Percentiles rank a stretch among this genome's conserved stretches.
phyloP scores from a whole-genome alignment of 2,329 filamentous ascomycete genomes.

The Penicillium sp. region DNA sequence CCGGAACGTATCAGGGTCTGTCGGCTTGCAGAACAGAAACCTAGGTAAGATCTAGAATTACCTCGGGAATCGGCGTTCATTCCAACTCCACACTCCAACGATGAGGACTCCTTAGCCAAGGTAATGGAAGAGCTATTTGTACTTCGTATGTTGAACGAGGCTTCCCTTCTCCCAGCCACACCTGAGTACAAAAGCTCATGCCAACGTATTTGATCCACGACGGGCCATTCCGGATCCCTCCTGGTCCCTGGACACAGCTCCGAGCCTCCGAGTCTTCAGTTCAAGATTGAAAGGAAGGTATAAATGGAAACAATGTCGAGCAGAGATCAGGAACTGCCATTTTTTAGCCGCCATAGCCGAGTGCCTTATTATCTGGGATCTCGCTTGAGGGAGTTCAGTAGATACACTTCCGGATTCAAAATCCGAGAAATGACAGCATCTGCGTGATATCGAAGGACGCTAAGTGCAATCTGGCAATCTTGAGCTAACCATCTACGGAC shows the following conservation, averaged over 20 bases:
- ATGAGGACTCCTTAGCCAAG: neutral
- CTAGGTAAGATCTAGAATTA: neutral
- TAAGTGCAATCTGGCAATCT: neutral
- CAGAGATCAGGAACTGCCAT: too few relatives aligned
- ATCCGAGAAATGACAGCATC: neutral
- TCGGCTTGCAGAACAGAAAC: neutral
- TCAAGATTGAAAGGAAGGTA: neutral
- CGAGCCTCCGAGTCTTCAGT: neutral
- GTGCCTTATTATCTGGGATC: too few relatives aligned
- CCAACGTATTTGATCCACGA: neutral
- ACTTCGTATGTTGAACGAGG: too few relatives aligned
- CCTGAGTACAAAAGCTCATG: neutral
- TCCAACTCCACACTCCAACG: too few relatives aligned
- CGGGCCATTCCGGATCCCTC: neutral
- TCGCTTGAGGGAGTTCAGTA: too few relatives aligned
- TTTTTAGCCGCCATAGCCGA: too few relatives aligned
- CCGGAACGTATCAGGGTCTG: neutral
- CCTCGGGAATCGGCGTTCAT: neutral
- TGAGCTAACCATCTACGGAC: too few relatives aligned
- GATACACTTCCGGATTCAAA: neutral
- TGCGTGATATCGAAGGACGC: neutral
- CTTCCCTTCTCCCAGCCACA: neutral
- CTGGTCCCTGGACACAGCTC: neutral
- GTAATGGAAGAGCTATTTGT: neutral
- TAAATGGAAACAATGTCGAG: too few relatives aligned